Evolutionary conservation across 306 rosid species (phyloP).

Genomic region (Styphnolobium japonicum): DNA sequence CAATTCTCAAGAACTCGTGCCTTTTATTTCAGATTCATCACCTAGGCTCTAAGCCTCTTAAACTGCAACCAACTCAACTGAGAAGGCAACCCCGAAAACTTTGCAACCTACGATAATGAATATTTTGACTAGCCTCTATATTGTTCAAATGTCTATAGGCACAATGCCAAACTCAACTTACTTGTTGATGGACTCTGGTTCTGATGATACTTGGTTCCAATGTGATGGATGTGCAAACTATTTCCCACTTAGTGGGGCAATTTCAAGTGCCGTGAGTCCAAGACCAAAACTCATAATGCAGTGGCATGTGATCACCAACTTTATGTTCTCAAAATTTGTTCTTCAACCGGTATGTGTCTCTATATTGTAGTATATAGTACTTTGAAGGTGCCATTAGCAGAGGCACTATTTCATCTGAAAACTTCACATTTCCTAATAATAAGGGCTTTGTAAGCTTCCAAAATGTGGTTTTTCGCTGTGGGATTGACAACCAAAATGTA

Average conservation of each 20-base stretch:
- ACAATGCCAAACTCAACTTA: no score
- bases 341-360: background rate
- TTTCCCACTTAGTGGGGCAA: constrained; percentile 12
- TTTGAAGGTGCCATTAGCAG: background rate
- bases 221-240: background rate
- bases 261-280: no score
- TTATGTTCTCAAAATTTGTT: background rate
- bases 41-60: no score
- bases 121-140: no score
- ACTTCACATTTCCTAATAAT: background rate
- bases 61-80: no score
- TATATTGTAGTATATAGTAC: background rate
- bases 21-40: no score
- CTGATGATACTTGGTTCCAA: no score
- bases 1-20: no score
- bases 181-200: no score
- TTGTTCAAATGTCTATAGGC: no score
- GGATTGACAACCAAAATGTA: background rate
- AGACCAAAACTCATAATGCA: background rate
- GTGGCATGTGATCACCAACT: background rate
- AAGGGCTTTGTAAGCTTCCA: background rate
- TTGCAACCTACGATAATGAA: no score
- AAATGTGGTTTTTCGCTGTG: background rate
- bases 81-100: no score
- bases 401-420: background rate